phyloP scores from a whole-genome alignment of 768 basidiomycete genomes.

The Psilocybe cubensis region DNA sequence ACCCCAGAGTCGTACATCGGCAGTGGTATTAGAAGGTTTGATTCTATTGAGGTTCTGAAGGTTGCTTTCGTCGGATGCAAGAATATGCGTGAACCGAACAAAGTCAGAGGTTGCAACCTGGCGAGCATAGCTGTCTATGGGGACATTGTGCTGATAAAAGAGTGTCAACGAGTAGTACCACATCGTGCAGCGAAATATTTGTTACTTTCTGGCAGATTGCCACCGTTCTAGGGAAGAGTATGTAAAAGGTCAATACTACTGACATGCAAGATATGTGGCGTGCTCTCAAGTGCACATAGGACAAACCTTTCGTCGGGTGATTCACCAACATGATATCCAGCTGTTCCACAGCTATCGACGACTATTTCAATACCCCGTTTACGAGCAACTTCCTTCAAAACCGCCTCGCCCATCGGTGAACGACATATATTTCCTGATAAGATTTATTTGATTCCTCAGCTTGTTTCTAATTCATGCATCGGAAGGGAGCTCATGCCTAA shows the following conservation, averaged over 20 bases:
- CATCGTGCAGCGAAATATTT: neutral
- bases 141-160: conserved; percentile 63
- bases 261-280: no score
- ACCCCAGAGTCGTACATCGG: conserved; percentile 78
- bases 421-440: conserved; percentile 79
- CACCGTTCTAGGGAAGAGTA: conserved; percentile 52
- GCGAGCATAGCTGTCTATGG: conserved; percentile 72
- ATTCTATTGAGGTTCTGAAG: conserved; percentile 61
- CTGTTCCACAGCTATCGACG: conserved; percentile 87
- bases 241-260: neutral
- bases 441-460: conserved; percentile 4
- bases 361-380: conserved; percentile 67
- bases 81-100: conserved; percentile 75
- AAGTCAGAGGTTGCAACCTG: conserved; percentile 73
- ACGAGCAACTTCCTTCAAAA: conserved; percentile 68
- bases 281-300: neutral
- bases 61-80: conserved; percentile 84
- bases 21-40: conserved; percentile 54
- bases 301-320: conserved; percentile 78
- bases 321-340: conserved; percentile 82
- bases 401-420: conserved; percentile 92
- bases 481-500: conserved; percentile 41
- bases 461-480: neutral
- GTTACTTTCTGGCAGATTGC: conserved; percentile 71
- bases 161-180: neutral